These are phyloP conservation scores for Thozetella sp. DNA, from an alignment of 495 filamentous ascomycete genomes.

Conservation along the genomic window DNA sequence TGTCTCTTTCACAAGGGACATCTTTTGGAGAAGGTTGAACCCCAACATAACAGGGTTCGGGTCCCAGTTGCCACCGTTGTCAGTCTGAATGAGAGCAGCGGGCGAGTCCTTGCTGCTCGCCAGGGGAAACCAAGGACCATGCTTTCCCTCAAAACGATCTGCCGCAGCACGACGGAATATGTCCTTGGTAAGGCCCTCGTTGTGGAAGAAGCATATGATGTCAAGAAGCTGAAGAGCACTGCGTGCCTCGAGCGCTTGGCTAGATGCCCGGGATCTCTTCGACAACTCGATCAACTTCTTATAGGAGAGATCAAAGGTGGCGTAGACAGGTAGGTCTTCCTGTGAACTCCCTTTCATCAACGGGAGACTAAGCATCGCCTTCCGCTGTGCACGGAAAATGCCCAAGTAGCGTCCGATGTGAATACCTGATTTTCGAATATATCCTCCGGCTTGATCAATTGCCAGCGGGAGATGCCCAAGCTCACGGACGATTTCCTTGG, in stretches of 20 bases:
- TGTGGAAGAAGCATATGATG: constrained; percentile 17
- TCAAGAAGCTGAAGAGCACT: constrained; percentile 14
- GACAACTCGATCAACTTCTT: neutral
- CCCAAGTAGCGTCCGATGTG: constrained; percentile 7
- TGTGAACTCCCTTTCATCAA: neutral
- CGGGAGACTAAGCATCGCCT: constrained; percentile 5
- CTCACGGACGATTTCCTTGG: constrained; percentile 7
- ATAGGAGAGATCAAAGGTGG: constrained; percentile 9
- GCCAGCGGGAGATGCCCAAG: constrained; percentile 20
- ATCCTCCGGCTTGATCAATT: constrained; percentile 17
- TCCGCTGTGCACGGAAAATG: neutral
- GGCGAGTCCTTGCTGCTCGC: neutral
- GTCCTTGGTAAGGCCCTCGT: constrained; percentile 9
- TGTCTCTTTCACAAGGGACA: constrained; percentile 14
- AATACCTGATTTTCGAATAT: constrained; percentile 3
- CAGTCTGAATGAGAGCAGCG: constrained; percentile 6
- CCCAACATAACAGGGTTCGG: neutral
- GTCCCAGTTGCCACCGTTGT: constrained; percentile 7
- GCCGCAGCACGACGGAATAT: constrained; percentile 1
- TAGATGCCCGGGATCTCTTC: neutral
- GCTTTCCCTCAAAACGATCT: neutral
- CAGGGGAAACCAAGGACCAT: neutral
- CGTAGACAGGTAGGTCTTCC: constrained; percentile 12
- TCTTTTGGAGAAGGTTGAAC: constrained; percentile 4
- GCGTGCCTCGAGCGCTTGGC: neutral